Conservation (phyloP, 1,284 basidiomycete species). For the Boletellus deceptivus region DNA sequence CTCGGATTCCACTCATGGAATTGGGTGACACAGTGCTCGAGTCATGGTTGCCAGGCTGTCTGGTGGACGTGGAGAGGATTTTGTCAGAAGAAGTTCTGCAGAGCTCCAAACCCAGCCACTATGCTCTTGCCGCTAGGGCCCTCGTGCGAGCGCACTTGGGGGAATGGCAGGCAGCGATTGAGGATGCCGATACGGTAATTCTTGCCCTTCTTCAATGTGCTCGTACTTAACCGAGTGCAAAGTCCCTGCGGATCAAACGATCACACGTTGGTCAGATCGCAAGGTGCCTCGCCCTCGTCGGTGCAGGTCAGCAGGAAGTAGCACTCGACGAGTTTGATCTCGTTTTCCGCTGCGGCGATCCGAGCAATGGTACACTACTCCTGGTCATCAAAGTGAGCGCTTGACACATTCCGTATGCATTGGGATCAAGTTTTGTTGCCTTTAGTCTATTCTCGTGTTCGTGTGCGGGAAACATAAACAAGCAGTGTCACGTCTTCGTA, state of each 20-base stretch:
- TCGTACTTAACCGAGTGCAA: not conserved
- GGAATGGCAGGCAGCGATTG: not conserved
- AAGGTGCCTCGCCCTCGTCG: not conserved
- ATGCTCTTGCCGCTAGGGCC: not conserved
- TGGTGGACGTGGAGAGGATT: not conserved
- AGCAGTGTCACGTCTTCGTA: too few species aligned
- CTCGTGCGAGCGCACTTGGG: not conserved
- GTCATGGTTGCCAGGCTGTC: not conserved
- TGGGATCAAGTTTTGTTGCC: too few species aligned
- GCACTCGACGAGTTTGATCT: too few species aligned
- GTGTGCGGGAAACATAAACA: too few species aligned
- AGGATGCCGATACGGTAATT: not conserved
- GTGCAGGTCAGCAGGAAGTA: not conserved
- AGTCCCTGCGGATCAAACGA: not conserved
- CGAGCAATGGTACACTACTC: too few species aligned
- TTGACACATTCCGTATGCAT: too few species aligned
- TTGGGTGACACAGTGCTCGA: not conserved
- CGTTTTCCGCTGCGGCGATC: too few species aligned
- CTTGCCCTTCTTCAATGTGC: too few species aligned
- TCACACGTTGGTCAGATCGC: conserved; percentile 1
- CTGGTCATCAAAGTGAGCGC: too few species aligned
- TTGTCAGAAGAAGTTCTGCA: not conserved
- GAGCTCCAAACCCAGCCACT: not conserved
- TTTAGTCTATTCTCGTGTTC: too few species aligned
- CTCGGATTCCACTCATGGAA: not conserved